Evolutionary conservation across 2,329 filamentous ascomycete species (phyloP).

Genomic region (Claviceps maximensis): DNA sequence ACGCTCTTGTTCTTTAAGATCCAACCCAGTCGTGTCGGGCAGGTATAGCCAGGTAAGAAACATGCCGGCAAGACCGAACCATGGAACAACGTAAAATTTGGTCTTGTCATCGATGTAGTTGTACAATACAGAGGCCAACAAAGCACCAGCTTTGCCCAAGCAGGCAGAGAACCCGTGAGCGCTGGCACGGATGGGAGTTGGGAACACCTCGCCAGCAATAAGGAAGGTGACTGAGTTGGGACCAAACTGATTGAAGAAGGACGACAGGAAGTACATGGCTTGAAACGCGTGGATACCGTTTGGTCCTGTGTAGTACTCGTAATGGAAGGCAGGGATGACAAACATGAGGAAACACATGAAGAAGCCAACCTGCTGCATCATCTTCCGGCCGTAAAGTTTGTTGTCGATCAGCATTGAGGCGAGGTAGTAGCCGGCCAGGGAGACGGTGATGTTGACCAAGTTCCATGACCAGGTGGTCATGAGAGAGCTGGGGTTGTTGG

Average conservation of each 20-base stretch:
- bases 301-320: slow-evolving; percentile 62
- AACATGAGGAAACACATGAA: slow-evolving; percentile 88
- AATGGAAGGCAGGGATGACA: slow-evolving; percentile 80
- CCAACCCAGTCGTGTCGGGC: slow-evolving; percentile 91
- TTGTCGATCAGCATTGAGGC: slow-evolving; percentile 86
- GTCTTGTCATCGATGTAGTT: slow-evolving; percentile 80
- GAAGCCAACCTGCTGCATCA: slow-evolving; percentile 94
- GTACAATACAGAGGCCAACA: slow-evolving; percentile 79
- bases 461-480: slow-evolving; percentile 89
- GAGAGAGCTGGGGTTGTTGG: slow-evolving; percentile 53
- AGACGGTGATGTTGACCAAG: slow-evolving; percentile 78
- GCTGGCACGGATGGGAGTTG: slow-evolving; percentile 81
- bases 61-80: slow-evolving; percentile 85
- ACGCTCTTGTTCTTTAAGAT: slow-evolving; percentile 93
- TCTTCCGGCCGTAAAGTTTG: slow-evolving; percentile 91
- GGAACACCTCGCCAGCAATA: slow-evolving; percentile 91
- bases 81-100: slow-evolving; percentile 87
- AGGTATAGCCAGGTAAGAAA: slow-evolving; percentile 74
- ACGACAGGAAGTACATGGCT: slow-evolving; percentile 95
- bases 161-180: slow-evolving; percentile 94
- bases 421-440: slow-evolving; percentile 76
- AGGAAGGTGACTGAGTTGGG: slow-evolving; percentile 96
- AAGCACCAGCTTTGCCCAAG: slow-evolving; percentile 75
- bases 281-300: slow-evolving; percentile 78
- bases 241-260: slow-evolving; percentile 98